Base-by-base conservation (phyloP, 371 early-diverging fungal species). In the Rhizomucor miehei region DNA sequence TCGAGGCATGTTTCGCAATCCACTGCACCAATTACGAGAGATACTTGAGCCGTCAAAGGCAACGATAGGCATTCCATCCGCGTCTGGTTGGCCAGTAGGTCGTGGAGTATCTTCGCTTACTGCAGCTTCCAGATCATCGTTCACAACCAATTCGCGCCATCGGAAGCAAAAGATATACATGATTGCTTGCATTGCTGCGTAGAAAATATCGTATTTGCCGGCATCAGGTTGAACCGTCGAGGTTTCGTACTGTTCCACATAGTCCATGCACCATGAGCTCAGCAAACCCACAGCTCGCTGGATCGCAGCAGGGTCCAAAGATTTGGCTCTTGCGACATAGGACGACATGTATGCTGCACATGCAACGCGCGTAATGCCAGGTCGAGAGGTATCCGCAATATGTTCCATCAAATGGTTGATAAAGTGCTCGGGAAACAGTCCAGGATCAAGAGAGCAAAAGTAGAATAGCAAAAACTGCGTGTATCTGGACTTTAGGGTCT, bases 131-230 rank as follows among this genome's bases (percentile, higher is more conserved):
- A 71, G 63, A 21, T 65, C 72, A 37, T 75, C 76, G 9, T 67
- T 13, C 35, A 73, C 20, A 55, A 84, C 69, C 41, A 90, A 68
- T 50, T 91, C 88, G 38, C 83, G 80, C 93, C 94, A 94, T n/a
- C 94, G 85, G 77, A 92, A 96, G 65, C 94, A 95, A 48, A 95
- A 95, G 8, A 94, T 84, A 63, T 96, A 98, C 62, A 98, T 75
- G 40, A 89, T 65, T 0, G 94, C 91, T 63, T 97, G 96, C 8
- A 91, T 84, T n/a, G 83, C 86, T 1, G 90, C 81, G 61, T 95
- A 97, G 55, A 98, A 94, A 20, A 89, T 84, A 6, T 81, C 78
- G 52, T 89, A 81, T 34, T 81, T 76, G 51, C 76, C 72, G 11
- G 81, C 69, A 52, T 89, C 86, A 0, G 75, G 71, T 21, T 60